Evolutionary conservation across 2,329 filamentous ascomycete genomes (phyloP).

Genomic region (Trichoderma citrinoviride): DNA sequence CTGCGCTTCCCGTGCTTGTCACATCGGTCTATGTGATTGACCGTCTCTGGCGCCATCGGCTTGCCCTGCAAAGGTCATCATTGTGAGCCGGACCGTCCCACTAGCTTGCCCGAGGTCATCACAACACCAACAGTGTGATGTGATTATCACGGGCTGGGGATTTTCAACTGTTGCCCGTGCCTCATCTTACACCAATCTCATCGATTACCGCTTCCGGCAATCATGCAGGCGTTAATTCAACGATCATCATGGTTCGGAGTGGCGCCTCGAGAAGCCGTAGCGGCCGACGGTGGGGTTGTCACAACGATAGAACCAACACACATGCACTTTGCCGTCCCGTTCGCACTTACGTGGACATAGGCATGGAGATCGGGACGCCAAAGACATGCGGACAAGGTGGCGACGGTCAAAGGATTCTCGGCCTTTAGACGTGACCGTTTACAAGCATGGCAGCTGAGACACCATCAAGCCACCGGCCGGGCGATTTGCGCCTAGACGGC

Average conservation of each 20-base stretch:
- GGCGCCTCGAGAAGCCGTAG: constrained; percentile 5
- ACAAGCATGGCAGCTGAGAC: constrained; percentile 17
- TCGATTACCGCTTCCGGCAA: constrained; percentile 23
- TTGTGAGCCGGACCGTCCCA: constrained; percentile 32
- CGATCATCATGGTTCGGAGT: not conserved
- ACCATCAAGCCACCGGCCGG: constrained; percentile 17
- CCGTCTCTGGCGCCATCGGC: not conserved
- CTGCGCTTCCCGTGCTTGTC: not conserved
- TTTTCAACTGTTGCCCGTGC: not conserved
- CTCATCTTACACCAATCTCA: not conserved
- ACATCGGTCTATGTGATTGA: constrained; percentile 9
- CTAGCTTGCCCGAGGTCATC: constrained; percentile 25
- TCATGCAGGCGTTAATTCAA: constrained; percentile 8
- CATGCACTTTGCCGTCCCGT: constrained; percentile 20
- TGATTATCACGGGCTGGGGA: not conserved
- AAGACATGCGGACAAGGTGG: constrained; percentile 22
- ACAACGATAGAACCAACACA: constrained; percentile 27
- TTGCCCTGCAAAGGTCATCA: not conserved
- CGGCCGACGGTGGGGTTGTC: constrained; percentile 27
- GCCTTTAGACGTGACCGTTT: constrained; percentile 7
- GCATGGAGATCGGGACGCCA: constrained; percentile 22
- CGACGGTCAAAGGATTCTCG: constrained; percentile 24
- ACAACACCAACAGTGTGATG: constrained; percentile 17
- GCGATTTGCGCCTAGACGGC: constrained; percentile 12
- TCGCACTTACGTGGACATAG: constrained; percentile 18